Evolutionary conservation across 345 rosid genomes (phyloP).

Genomic region (Abelmoschus esculentus): DNA sequence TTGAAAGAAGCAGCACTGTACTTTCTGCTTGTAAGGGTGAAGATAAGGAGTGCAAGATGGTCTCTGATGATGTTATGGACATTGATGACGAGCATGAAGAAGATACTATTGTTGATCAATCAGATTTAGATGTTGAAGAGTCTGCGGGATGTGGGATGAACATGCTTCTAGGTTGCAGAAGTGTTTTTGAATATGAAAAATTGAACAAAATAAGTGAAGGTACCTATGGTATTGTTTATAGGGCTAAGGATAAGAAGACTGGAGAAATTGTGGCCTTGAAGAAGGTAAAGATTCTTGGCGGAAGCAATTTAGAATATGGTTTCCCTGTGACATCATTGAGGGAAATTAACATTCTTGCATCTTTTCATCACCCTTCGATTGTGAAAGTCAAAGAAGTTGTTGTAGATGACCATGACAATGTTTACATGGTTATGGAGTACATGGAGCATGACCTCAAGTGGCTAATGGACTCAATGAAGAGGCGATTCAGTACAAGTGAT

Average conservation of each 20-base stretch:
- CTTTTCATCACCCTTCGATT: conserved; percentile 64
- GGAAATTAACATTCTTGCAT: conserved; percentile 76
- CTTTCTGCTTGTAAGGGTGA: conserved; percentile 20
- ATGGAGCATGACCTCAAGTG: conserved; percentile 84
- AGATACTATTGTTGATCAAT: conserved; percentile 15
- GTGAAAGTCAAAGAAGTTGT: conserved; percentile 79
- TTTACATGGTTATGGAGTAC: conserved; percentile 92
- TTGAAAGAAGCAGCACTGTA: conserved; percentile 18
- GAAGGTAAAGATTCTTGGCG: conserved; percentile 68
- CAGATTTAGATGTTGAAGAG: conserved; percentile 27
- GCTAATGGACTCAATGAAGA: conserved; percentile 59
- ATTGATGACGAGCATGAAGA: conserved; percentile 14
- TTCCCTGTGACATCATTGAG: conserved; percentile 80
- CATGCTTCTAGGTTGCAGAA: conserved; percentile 63
- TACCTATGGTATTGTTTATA: conserved; percentile 75
- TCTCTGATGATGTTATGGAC: conserved; percentile 22
- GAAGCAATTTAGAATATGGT: conserved; percentile 54
- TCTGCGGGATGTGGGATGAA: conserved; percentile 28
- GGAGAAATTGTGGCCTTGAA: conserved; percentile 77
- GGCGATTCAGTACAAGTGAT: conserved; percentile 74
- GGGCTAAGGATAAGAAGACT: conserved; percentile 59
- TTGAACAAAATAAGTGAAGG: conserved; percentile 83
- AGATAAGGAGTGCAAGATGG: conserved; percentile 22
- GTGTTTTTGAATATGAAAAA: conserved; percentile 58
- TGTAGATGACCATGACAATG: conserved; percentile 50